Percentiles rank a stretch among this genome's conserved stretches.
Conservation (phyloP, 164 flowering plant species). For the Chimonanthus salicifolius region DNA sequence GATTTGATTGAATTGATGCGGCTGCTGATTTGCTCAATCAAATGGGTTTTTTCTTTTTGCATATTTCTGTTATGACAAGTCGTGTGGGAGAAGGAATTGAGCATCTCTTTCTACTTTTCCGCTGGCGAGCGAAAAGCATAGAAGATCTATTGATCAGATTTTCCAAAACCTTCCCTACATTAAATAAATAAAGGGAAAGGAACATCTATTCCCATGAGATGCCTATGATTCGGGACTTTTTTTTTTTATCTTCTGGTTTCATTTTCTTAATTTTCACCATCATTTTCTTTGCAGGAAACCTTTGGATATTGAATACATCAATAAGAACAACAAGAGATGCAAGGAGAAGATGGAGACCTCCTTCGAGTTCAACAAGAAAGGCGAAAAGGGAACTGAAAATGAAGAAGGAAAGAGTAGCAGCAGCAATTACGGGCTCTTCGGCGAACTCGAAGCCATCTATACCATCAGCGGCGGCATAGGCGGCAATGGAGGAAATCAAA, state of each 20-base stretch:
- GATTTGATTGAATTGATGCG: not conserved
- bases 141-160: not conserved
- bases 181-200: not conserved
- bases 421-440: conserved; percentile 21
- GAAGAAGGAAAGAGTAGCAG: conserved; percentile 16
- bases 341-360: conserved; percentile 9
- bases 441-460: conserved; percentile 41
- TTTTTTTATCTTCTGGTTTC: not conserved
- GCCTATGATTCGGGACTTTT: not conserved
- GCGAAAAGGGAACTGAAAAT: conserved; percentile 3
- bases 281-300: conserved; percentile 17
- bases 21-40: not conserved
- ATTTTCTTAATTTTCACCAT: not conserved
- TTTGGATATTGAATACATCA: conserved; percentile 4
- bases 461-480: conserved; percentile 4
- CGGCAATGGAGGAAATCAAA: conserved; percentile 18
- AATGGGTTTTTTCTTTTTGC: not conserved
- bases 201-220: not conserved
- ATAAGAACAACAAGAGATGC: conserved; percentile 3
- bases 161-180: not conserved
- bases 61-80: not conserved
- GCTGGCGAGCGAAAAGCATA: not conserved
- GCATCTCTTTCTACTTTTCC: not conserved
- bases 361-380: conserved; percentile 2
- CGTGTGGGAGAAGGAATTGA: not conserved